These are phyloP conservation scores for Blepharisma japonicum DNA, from an alignment of 73 alveolate genomes.

Conservation along the genomic window DNA sequence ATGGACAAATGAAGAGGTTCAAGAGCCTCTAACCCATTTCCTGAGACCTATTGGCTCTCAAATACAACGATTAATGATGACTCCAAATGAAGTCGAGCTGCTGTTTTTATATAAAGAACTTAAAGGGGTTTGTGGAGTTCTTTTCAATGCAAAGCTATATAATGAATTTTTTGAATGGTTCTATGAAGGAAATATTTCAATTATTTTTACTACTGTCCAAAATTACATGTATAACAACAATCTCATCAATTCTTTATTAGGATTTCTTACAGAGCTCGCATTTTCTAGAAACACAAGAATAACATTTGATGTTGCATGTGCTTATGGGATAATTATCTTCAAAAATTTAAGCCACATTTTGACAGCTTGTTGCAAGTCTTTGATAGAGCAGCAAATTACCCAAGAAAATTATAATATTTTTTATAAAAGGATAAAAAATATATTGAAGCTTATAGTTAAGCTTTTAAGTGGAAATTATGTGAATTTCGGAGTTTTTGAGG, in stretches of 20 bases:
- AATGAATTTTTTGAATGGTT: conserved; percentile 22
- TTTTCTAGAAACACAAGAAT: not conserved
- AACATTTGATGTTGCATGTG: conserved; percentile 4
- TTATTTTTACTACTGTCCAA: not conserved
- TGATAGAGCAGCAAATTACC: not conserved
- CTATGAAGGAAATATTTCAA: not conserved
- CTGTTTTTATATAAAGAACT: not conserved
- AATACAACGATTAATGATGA: not conserved
- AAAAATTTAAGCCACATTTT: conserved; percentile 11
- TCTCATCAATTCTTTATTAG: not conserved
- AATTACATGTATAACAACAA: not conserved
- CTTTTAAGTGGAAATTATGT: conserved; percentile 24
- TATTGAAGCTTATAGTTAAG: not conserved
- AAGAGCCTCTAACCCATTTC: not conserved
- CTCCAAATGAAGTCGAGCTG: not conserved
- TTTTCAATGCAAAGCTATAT: not conserved
- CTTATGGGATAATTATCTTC: conserved; percentile 6
- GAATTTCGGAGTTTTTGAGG: conserved; percentile 27
- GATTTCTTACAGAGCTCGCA: not conserved
- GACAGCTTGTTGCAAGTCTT: not conserved
- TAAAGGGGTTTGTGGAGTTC: not conserved
- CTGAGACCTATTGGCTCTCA: not conserved
- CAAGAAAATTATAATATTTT: not conserved
- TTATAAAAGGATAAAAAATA: not conserved
- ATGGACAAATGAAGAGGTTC: conserved; percentile 22